Evolutionary conservation across 768 basidiomycete species (phyloP).

Genomic region (Lanmaoa rubissima): DNA sequence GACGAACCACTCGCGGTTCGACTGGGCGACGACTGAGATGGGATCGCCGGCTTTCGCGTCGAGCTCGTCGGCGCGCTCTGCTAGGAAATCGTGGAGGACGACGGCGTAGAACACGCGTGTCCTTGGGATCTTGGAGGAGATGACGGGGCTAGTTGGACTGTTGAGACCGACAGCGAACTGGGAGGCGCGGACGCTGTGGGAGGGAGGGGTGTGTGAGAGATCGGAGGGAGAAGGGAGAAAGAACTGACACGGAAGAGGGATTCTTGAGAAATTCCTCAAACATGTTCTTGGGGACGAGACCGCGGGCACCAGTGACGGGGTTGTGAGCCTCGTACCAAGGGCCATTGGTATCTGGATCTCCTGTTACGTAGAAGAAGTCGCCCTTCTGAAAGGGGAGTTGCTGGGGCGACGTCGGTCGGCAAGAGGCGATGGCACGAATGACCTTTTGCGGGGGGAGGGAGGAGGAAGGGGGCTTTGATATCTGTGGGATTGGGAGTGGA

Average conservation of each 20-base stretch:
- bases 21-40: conserved; percentile 96
- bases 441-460: conserved; percentile 91
- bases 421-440: conserved; percentile 74
- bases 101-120: conserved; percentile 86
- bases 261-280: conserved; percentile 91
- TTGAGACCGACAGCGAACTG: conserved; percentile 24
- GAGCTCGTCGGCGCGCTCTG: conserved; percentile 96
- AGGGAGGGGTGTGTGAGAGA: background rate
- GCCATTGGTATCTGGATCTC: conserved; percentile 56
- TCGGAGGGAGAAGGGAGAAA: background rate
- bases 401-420: conserved; percentile 71
- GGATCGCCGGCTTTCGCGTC: conserved; percentile 93
- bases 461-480: conserved; percentile 52
- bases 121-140: conserved; percentile 36
- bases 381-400: conserved; percentile 90
- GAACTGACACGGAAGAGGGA: conserved; percentile 43
- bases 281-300: conserved; percentile 80
- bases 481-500: conserved; percentile 54
- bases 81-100: conserved; percentile 91
- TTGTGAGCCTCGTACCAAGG: conserved; percentile 95
- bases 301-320: conserved; percentile 86
- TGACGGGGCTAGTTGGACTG: conserved; percentile 30
- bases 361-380: conserved; percentile 96
- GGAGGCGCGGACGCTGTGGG: conserved; percentile 42
- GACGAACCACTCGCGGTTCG: conserved; percentile 99